These are phyloP conservation scores for Cyanodermella asteris DNA, from an alignment of 2,329 filamentous ascomycete species.

Conservation along the genomic window DNA sequence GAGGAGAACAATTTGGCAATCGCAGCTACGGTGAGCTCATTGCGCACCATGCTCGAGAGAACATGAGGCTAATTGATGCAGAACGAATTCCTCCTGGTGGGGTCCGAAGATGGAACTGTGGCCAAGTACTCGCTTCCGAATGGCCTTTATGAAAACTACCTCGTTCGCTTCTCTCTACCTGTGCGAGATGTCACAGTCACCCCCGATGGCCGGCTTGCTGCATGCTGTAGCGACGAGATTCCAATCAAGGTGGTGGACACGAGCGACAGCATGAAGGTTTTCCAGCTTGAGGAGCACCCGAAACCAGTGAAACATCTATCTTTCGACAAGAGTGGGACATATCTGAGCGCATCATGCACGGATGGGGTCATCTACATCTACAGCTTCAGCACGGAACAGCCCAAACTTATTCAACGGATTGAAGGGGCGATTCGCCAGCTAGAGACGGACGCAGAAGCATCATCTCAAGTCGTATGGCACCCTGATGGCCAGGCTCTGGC, in stretches of 20 bases:
- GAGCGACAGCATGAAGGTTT: slow-evolving; percentile 52
- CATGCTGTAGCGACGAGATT: slow-evolving; percentile 92
- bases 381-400: slow-evolving; percentile 54
- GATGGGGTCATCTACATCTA: slow-evolving; percentile 86
- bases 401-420: slow-evolving; percentile 60
- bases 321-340: slow-evolving; percentile 60
- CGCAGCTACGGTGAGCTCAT: slow-evolving; percentile 37
- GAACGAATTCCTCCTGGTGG: slow-evolving; percentile 70
- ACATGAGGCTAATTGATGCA: slow-evolving; percentile 11
- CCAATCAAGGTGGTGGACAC: slow-evolving; percentile 76
- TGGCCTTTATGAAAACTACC: slow-evolving; percentile 54
- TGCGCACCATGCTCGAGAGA: neutral
- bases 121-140: slow-evolving; percentile 69
- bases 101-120: slow-evolving; percentile 88
- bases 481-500: slow-evolving; percentile 86
- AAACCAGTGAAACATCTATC: slow-evolving; percentile 80
- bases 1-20: slow-evolving; percentile 70
- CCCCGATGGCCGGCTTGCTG: slow-evolving; percentile 64
- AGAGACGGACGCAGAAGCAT: slow-evolving; percentile 56
- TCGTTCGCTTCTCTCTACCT: slow-evolving; percentile 66
- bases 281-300: slow-evolving; percentile 60
- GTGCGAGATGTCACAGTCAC: slow-evolving; percentile 72
- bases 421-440: slow-evolving; percentile 65
- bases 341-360: slow-evolving; percentile 61
- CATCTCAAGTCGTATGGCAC: slow-evolving; percentile 65